phyloP scores from a whole-genome alignment of 768 basidiomycete genomes.

The Amylocystis lapponica region DNA sequence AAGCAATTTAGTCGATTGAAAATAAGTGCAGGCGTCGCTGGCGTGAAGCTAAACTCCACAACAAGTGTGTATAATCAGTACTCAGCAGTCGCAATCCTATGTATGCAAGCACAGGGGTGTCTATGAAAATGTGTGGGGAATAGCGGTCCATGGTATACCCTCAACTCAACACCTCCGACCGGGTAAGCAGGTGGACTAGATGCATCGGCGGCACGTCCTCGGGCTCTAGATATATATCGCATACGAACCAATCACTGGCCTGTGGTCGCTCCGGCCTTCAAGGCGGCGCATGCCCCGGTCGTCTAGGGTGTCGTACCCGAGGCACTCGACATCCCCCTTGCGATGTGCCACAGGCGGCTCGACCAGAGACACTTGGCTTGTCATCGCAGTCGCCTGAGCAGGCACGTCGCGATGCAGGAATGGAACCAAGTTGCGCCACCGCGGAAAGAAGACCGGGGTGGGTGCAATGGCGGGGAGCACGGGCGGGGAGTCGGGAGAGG shows the following conservation, averaged over 20 bases:
- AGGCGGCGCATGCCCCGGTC: constrained; percentile 70
- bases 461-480: too few species aligned
- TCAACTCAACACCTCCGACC: too few species aligned
- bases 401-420: constrained; percentile 38
- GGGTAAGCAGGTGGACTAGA: too few species aligned
- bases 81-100: too few species aligned
- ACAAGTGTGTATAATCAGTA: neutral
- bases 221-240: constrained; percentile 47
- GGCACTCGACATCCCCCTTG: constrained; percentile 68
- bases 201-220: too few species aligned
- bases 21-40: neutral
- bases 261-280: constrained; percentile 77
- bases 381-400: constrained; percentile 19
- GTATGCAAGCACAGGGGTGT: too few species aligned
- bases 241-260: constrained; percentile 80
- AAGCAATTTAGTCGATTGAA: neutral
- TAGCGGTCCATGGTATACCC: too few species aligned
- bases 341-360: constrained; percentile 24
- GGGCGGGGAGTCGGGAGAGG: too few species aligned
- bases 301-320: constrained; percentile 68
- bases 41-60: neutral
- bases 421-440: constrained; percentile 4
- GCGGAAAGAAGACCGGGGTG: too few species aligned
- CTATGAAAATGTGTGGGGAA: too few species aligned
- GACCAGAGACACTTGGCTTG: constrained; percentile 10